Evolutionary conservation across 176 grass and related monocot genomes (phyloP).

Genomic region (Cenchrus fungigraminus): DNA sequence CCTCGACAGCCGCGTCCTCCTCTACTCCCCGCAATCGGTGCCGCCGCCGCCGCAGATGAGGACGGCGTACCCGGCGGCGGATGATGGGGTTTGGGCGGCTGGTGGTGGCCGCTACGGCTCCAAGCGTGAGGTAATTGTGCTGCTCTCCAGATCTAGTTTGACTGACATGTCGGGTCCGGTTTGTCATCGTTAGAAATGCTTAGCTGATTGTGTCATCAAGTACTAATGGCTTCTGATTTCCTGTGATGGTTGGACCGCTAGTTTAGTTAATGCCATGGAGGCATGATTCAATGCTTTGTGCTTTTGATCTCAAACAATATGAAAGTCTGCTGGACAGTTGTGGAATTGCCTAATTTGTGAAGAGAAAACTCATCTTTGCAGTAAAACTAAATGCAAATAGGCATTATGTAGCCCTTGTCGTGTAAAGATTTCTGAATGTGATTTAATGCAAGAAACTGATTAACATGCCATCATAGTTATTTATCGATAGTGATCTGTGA

Average conservation of each 20-base stretch:
- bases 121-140: slow-evolving; percentile 44
- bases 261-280: slow-evolving; percentile 26
- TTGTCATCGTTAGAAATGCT: background rate
- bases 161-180: background rate
- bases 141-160: slow-evolving; percentile 38
- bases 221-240: background rate
- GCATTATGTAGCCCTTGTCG: background rate
- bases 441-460: background rate
- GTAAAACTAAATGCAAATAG: background rate
- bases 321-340: background rate
- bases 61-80: background rate
- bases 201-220: background rate
- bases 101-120: slow-evolving; percentile 7
- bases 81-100: slow-evolving; percentile 10
- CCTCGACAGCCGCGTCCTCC: slow-evolving; percentile 42
- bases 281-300: background rate
- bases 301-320: slow-evolving; percentile 3
- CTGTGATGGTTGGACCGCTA: background rate
- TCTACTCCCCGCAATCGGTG: slow-evolving; percentile 46
- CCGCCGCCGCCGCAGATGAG: slow-evolving; percentile 20
- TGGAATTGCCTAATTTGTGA: background rate
- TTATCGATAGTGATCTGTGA: background rate
- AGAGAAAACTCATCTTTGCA: background rate
- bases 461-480: background rate
- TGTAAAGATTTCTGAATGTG: background rate